These are phyloP conservation scores for Alternaria postmessia DNA, from an alignment of 2,329 filamentous ascomycete genomes.

Conservation along the genomic window DNA sequence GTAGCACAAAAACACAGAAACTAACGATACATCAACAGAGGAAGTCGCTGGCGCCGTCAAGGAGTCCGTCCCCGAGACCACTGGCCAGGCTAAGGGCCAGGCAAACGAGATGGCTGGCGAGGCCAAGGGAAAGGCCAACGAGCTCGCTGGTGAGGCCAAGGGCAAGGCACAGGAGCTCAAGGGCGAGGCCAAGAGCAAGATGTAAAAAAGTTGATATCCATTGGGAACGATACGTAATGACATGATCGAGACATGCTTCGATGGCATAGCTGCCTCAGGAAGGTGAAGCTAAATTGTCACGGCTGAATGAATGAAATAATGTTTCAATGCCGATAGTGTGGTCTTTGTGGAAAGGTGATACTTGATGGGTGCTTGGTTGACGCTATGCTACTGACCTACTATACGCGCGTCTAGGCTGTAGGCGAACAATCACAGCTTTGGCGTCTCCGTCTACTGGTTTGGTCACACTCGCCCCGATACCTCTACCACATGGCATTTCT, in stretches of 20 bases:
- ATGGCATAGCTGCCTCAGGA: neutral
- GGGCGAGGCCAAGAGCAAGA: constrained; percentile 59
- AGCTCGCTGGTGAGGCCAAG: constrained; percentile 53
- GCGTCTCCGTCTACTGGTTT: too few relatives aligned
- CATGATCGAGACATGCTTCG: neutral
- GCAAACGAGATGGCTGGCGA: constrained; percentile 52
- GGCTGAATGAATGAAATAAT: constrained; percentile 10
- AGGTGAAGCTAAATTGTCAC: neutral
- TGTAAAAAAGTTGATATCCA: constrained; percentile 28
- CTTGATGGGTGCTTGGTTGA: neutral
- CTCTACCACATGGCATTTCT: too few relatives aligned
- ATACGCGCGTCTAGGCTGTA: too few relatives aligned
- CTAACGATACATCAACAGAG: constrained; percentile 53
- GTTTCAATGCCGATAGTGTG: neutral
- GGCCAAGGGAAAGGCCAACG: constrained; percentile 56
- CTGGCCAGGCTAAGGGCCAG: constrained; percentile 52
- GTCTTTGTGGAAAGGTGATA: neutral
- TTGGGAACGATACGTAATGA: constrained; percentile 7
- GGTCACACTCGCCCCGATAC: too few relatives aligned
- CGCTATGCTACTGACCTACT: neutral
- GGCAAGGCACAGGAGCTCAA: constrained; percentile 54
- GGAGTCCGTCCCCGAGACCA: constrained; percentile 39
- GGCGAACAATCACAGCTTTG: too few relatives aligned
- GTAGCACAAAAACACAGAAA: neutral
- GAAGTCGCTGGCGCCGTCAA: constrained; percentile 57